These are phyloP conservation scores for Scedosporium aurantiacum DNA, from an alignment of 2,329 filamentous ascomycete species.

Conservation along the genomic window DNA sequence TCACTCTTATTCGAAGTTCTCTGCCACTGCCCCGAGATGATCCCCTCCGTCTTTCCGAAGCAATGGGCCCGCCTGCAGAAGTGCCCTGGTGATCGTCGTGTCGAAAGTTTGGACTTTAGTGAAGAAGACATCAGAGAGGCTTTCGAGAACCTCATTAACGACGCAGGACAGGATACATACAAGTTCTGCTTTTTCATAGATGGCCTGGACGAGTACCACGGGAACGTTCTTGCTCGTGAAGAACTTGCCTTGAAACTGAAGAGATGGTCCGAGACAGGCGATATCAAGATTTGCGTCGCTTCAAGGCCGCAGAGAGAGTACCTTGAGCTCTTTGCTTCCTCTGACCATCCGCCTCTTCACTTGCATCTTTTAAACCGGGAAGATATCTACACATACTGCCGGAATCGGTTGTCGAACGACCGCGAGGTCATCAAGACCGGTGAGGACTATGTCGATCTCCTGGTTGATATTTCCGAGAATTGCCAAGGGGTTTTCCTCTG, in stretches of 20 bases:
- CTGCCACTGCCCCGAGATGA: background rate
- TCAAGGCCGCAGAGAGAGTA: background rate
- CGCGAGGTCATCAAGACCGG: background rate
- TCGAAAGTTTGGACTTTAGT: background rate
- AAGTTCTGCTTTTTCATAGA: conserved; percentile 2
- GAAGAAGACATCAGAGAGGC: background rate
- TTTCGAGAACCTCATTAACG: background rate
- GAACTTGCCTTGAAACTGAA: background rate
- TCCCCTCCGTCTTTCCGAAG: background rate
- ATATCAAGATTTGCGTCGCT: conserved; percentile 1
- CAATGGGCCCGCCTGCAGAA: background rate
- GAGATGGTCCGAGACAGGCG: background rate
- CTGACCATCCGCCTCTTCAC: background rate
- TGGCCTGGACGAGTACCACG: background rate
- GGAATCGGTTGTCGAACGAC: background rate
- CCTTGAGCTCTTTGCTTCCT: background rate
- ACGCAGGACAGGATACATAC: background rate
- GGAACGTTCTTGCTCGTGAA: background rate
- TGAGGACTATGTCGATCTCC: background rate
- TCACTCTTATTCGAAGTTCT: conserved; percentile 6
- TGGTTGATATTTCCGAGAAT: background rate
- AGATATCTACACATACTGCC: background rate
- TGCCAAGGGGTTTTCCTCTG: conserved; percentile 9
- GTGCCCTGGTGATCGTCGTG: background rate
- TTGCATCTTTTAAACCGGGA: background rate